A percentile compares a stretch with the other conserved stretches of the same genome.
phyloP scores from a whole-genome alignment of 2,329 filamentous ascomycete species.

The Phialophora tarda region DNA sequence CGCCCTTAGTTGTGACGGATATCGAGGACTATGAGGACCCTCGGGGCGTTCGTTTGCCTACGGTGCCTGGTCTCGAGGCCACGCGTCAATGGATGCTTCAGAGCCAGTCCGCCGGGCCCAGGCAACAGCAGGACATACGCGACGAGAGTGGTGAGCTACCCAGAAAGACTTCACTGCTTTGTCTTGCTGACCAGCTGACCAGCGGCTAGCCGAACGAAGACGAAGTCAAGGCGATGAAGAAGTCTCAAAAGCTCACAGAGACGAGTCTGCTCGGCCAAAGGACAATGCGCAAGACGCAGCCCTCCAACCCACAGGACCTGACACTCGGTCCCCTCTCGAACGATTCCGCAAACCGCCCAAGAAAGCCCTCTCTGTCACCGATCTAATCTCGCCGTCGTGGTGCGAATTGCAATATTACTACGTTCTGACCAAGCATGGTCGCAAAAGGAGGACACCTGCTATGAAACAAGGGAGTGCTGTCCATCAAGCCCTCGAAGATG shows the following conservation, averaged over 20 bases:
- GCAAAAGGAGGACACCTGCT: slow-evolving; percentile 74
- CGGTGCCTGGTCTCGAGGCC: slow-evolving; percentile 49
- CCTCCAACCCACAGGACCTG: slow-evolving; percentile 39
- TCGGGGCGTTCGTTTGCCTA: slow-evolving; percentile 48
- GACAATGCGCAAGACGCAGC: slow-evolving; percentile 19
- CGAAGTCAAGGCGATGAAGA: slow-evolving; percentile 14
- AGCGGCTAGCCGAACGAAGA: slow-evolving; percentile 38
- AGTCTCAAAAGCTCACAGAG: not conserved
- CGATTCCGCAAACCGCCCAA: slow-evolving; percentile 78
- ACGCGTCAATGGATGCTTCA: slow-evolving; percentile 37
- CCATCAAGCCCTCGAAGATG: slow-evolving; percentile 81
- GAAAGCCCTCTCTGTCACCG: slow-evolving; percentile 83
- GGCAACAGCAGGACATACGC: slow-evolving; percentile 27
- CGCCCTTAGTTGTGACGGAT: slow-evolving; percentile 43
- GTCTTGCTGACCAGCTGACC: slow-evolving; percentile 54
- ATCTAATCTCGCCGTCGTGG: slow-evolving; percentile 88
- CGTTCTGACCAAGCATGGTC: slow-evolving; percentile 76
- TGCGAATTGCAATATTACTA: slow-evolving; percentile 96
- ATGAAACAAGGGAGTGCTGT: slow-evolving; percentile 84
- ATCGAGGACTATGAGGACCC: slow-evolving; percentile 54
- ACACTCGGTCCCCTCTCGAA: slow-evolving; percentile 69
- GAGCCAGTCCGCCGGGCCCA: not conserved
- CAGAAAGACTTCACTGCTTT: slow-evolving; percentile 41
- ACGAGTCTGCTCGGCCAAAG: slow-evolving; percentile 29
- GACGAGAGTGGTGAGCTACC: slow-evolving; percentile 35